These are phyloP conservation scores for Colletotrichum sp. DNA, from an alignment of 2,329 filamentous ascomycete species.

Conservation along the genomic window DNA sequence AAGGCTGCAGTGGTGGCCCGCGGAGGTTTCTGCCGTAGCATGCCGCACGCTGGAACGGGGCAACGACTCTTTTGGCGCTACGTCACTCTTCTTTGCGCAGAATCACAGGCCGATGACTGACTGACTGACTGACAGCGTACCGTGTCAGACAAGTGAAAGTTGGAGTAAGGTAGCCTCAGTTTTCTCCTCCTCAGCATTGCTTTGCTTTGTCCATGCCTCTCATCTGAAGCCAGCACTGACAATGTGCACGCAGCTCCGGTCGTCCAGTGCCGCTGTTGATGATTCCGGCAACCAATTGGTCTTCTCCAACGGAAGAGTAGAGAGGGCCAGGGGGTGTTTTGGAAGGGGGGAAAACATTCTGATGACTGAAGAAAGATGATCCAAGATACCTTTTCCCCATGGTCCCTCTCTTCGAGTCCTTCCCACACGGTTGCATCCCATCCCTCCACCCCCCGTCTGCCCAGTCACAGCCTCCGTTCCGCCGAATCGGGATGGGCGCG, in stretches of 20 bases:
- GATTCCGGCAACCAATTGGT: not conserved
- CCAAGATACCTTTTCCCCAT: not conserved
- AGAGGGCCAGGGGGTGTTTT: not conserved
- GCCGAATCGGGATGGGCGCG: constrained; percentile 21
- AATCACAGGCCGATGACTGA: constrained; percentile 12
- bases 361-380: not conserved
- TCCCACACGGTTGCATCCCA: not conserved
- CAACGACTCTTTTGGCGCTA: not conserved
- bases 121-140: not conserved
- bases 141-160: not conserved
- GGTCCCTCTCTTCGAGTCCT: not conserved
- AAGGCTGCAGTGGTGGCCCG: constrained; percentile 28
- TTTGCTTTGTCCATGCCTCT: not conserved
- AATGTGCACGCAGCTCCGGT: constrained; percentile 1
- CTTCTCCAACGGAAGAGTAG: not conserved
- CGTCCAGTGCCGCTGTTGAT: not conserved
- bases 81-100: not conserved
- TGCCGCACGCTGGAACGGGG: not conserved
- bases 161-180: not conserved
- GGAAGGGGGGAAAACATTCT: not conserved
- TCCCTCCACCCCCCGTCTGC: not conserved
- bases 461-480: constrained; percentile 15
- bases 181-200: not conserved
- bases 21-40: not conserved
- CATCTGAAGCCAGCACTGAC: not conserved